Conservation (phyloP, 2,329 filamentous ascomycete genomes). For the Xenoacremonium recifei region DNA sequence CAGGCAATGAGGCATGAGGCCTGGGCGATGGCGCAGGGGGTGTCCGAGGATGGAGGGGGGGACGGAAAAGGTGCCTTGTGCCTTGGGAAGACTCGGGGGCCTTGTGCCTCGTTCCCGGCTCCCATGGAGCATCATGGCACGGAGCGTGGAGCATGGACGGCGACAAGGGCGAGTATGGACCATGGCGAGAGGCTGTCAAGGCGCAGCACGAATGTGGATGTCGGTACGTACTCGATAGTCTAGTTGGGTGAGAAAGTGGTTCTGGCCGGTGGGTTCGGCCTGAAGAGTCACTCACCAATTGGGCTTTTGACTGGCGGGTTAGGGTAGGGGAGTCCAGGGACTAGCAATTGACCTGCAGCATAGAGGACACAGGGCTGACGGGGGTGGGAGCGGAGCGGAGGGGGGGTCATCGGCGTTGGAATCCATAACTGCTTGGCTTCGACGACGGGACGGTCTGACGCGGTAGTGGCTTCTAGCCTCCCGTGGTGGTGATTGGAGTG, state of each 20-base stretch:
- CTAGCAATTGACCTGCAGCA: constrained; percentile 21
- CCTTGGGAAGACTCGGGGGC: constrained; percentile 18
- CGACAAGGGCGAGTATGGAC: constrained; percentile 1
- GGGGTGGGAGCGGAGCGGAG: constrained; percentile 3
- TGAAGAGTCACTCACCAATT: constrained; percentile 25
- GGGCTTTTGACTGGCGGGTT: constrained; percentile 18
- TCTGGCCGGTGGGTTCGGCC: constrained; percentile 23
- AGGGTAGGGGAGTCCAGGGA: constrained; percentile 7
- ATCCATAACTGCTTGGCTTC: too few species aligned
- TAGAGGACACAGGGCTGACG: constrained; percentile 27
- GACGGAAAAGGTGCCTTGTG: constrained; percentile 15
- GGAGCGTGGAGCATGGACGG: too few species aligned
- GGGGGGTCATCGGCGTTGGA: too few species aligned
- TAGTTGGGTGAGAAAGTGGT: constrained; percentile 13
- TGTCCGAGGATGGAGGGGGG: constrained; percentile 16
- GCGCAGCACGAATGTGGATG: constrained; percentile 24
- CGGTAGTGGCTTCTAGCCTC: too few species aligned
- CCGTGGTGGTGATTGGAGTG: too few species aligned
- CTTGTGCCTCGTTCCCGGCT: constrained; percentile 11
- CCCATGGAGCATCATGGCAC: too few species aligned
- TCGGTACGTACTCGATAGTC: neutral
- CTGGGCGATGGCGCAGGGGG: constrained; percentile 20
- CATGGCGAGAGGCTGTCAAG: constrained; percentile 22
- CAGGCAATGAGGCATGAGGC: constrained; percentile 25
- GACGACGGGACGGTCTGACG: too few species aligned